Evolutionary conservation across 2,329 filamentous ascomycete genomes (phyloP), one percentile per base, ranked within the genome.

Genomic region (Beauveria sp.): DNA sequence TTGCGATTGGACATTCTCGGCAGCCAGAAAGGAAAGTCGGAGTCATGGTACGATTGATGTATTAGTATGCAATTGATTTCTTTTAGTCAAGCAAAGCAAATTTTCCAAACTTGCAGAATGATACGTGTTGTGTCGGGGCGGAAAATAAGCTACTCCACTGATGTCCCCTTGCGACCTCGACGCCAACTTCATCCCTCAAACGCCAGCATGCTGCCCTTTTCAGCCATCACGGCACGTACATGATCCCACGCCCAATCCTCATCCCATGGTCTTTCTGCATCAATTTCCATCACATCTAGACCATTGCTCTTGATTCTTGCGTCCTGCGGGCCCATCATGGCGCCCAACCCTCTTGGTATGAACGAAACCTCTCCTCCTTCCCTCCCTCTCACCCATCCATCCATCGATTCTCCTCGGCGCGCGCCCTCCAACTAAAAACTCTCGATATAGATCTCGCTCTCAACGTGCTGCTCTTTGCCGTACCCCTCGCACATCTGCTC

Each of bases 401-500:
- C 5, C 43, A 46, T 22, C 43, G n/a, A 46, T 22, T 10, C 3
- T 22, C 10, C 9, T 20, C 20, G 4, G n/a, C 43, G 5, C 43
- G 18, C 43, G 6, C 9, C 3, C 20, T 9, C 3, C 47, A 8
- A 30, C 22, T 41, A n/a, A 52, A 66, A 34, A 0, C 22, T 9
- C 41, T 2, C 12, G 34, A 12, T 2, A 7, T 54, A 73, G 71
- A 73, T 55, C 16, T 64, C 18, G 40, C 65, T 44, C 62, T 70
- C 51, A 63, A 65, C 34, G 58, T 65, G 26, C 64, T 74, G 50
- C 69, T 76, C 62, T 69, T 86, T 64, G 74, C 86, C 55, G 78
- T 92, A 62, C 88, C 90, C 1, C 72, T 79, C 2, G 60, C 89
- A 59, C 90, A 96, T 73, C 84, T 96, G 60, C 70, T 85, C 63